Conservation (phyloP, 2,329 filamentous ascomycete species). For the Cytospora schulzeri region DNA sequence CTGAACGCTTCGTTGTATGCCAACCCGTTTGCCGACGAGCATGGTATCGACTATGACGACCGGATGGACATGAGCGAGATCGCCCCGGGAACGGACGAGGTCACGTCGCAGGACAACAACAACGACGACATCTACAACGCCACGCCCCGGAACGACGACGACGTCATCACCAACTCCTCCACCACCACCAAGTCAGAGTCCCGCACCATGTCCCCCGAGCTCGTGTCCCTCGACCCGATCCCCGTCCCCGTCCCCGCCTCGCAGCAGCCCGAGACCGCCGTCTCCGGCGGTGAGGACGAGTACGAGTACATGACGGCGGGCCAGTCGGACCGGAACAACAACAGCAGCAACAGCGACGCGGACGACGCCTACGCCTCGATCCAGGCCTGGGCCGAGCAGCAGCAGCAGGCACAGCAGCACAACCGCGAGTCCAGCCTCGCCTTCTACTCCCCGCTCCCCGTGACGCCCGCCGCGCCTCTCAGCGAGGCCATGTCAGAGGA, state of each 20-base stretch:
- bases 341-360: too few species aligned
- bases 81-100: conserved; percentile 49
- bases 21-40: conserved; percentile 63
- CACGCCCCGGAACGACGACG: conserved; percentile 49
- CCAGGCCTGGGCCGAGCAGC: conserved; percentile 64
- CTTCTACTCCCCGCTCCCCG: conserved; percentile 64
- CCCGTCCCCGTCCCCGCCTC: neutral
- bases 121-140: conserved; percentile 56
- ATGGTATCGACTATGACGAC: conserved; percentile 55
- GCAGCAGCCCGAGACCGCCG: neutral
- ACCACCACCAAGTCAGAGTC: conserved; percentile 16
- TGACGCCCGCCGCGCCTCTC: conserved; percentile 50
- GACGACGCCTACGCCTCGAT: conserved; percentile 60
- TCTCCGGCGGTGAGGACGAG: conserved; percentile 35
- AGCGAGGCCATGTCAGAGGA: conserved; percentile 46
- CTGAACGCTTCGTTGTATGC: conserved; percentile 50
- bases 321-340: conserved; percentile 39
- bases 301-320: conserved; percentile 58
- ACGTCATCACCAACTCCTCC: too few species aligned
- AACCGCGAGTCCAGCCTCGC: conserved; percentile 39
- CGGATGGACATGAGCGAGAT: conserved; percentile 46
- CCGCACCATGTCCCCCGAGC: conserved; percentile 25
- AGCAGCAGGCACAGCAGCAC: conserved; percentile 31
- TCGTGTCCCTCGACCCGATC: conserved; percentile 14
- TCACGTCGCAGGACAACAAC: conserved; percentile 45